These are phyloP conservation scores for Colletotrichum viniferum DNA, from an alignment of 2,329 filamentous ascomycete species.

Conservation along the genomic window DNA sequence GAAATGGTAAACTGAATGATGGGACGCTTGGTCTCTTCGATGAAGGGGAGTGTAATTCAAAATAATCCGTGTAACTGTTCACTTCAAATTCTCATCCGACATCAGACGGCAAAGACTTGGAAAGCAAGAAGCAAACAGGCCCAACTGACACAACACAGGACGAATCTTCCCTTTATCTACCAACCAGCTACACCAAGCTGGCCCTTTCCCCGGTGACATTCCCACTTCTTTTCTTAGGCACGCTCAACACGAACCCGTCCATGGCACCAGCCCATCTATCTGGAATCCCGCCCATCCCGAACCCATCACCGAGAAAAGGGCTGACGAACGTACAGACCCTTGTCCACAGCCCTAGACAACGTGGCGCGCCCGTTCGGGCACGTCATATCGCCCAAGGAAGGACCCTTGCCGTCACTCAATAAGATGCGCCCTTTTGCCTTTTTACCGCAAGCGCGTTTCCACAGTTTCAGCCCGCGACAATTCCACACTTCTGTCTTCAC, in stretches of 20 bases:
- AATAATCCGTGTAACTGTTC: background rate
- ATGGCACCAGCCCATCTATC: background rate
- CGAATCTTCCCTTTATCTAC: background rate
- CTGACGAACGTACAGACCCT: background rate
- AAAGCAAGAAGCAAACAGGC: background rate
- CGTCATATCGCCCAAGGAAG: background rate
- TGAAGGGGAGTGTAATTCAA: background rate
- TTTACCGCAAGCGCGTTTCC: constrained; percentile 2
- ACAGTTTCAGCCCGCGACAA: constrained; percentile 20
- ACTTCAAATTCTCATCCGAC: background rate
- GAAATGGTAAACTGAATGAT: background rate
- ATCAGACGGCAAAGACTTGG: background rate
- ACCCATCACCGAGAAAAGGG: background rate
- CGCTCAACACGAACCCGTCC: background rate
- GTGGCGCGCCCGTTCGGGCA: background rate
- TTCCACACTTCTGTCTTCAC: background rate
- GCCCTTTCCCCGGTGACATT: background rate
- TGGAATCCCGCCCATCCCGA: background rate
- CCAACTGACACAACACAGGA: background rate
- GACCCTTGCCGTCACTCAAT: background rate
- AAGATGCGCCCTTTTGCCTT: background rate
- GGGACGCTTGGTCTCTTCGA: background rate
- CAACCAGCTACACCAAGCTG: background rate
- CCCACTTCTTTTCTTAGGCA: background rate
- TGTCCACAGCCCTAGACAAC: background rate